Base-by-base conservation (phyloP, 2,329 filamentous ascomycete species). In the Gaeumannomyces tritici region DNA sequence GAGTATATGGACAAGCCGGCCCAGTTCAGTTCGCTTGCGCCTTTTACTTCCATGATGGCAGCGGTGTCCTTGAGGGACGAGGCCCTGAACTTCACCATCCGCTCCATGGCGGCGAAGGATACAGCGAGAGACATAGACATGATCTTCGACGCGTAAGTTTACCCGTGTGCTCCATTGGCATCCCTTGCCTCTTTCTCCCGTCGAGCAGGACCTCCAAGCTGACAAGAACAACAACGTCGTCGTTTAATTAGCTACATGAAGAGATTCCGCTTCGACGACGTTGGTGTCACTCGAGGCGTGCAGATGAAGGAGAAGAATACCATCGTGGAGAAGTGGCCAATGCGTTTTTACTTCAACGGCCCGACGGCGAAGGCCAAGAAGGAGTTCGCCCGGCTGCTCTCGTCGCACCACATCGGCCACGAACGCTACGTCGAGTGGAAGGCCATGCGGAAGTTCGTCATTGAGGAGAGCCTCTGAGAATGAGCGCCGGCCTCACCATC, bases 361-460 rank as follows among this genome's bases (percentile, higher is more conserved):
- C 60, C 55, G 31, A 9, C 31, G 12, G 29, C 60, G 3, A 15
- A 56, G 42, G 18, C 3, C 7, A 47, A 18, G 18, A 21, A 33
- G 28, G 28, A 12, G 13, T 56, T 35, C 29, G 27, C 12, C 15
- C 27, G 18, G 47, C 7, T 55, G 42, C n/a, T 55, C 9, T n/a
- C n/a, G 8, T 21, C 29, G 28, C 11, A 2, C 21, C 60, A 61
- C 54, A 15, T 12, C 6, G 51, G 51, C 29, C 12, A 27, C 26
- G 54, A 61, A 54, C 29, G 51, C 60, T 61, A 61, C 31, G 18
- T 61, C 8, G 60, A 61, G 31, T 61, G 60, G 54, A 42, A n/a
- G 42, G 42, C 15, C 42, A 18, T 21, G 15, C 15, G 42, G 42
- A n/a, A 5, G 42, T 13, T 11, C 33, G 33, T 13, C 33, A 11